Evolutionary conservation across 768 basidiomycete genomes (phyloP), one percentile per base, ranked within the genome.

Genomic region (Rhizopogon roseolus): DNA sequence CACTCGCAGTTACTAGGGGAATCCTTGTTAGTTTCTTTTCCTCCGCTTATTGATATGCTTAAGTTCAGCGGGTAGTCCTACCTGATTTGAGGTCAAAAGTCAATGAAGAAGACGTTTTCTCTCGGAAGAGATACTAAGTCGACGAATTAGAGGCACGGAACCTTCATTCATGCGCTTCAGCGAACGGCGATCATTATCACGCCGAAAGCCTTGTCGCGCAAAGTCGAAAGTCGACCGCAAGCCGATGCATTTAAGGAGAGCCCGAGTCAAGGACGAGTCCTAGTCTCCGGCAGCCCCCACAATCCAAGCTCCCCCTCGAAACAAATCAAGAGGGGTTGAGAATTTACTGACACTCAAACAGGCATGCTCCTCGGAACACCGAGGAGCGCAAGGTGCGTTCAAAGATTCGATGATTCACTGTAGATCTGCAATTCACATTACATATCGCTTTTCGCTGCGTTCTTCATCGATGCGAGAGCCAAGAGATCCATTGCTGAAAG

Each of bases 21-120:
- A 86, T 86, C 85, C 85, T 85, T 80, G 85, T 87, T 87, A 85
- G 84, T 88, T 88, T 86, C 86, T 88, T 88, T 86, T 86, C 85
- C 85, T 86, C 84, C 81, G 80, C 85, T 88, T 85, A 86, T 85
- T 87, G 82, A 86, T 86, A 85, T 86, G 84, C 85, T 86, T 85
- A 86, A 86, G 82, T 86, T 85, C 82, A 84, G 84, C 79, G 81
- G 84, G 85, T 86, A 85, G 76, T 83, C 84, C 82, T 82, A 79
- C 82, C 81, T 82, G 83, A 85, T 85, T 81, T 84, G 84, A 86
- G 84, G 82, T 82, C 84, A 80, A 72, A 73, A 17, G 42, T 50
- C 39, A 11, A 40, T 3, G 41, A 50, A 38, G 42, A 25, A 49
- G 49, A 40, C 55, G 25, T 29, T 29, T 29, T 29, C 29, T 29